Evolutionary conservation across 2,329 filamentous ascomycete species (phyloP), one percentile per base, ranked within the genome.

Genomic region (Phoma sp.): DNA sequence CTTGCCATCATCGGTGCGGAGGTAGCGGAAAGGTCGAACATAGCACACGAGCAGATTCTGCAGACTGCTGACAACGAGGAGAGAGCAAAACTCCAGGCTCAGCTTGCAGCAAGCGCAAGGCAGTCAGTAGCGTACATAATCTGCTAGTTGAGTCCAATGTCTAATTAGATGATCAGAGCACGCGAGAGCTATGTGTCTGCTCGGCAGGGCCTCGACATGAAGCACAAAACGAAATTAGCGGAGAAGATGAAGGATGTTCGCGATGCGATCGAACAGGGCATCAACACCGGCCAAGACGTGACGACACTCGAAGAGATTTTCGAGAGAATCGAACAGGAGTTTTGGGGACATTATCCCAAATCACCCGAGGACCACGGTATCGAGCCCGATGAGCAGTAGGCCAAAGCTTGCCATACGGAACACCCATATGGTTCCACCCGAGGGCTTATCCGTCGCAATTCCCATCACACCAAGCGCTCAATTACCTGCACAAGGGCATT

Each of bases 231-330:
- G 7, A 34, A 34, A 4, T 25, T 53, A 3, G 43, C 28, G 4
- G 38, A 43, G 10, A 48, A 43, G 21, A 48, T 53, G 51, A 43
- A 37, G 7, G 20, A 33, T 17, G 21, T 53, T 14, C 43, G 51
- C 15, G 51, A 53, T 3, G 51, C 45, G 5, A 53, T 53, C 33
- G 51, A 53, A 12, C 38, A 37, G 1, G 43, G 43, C 6, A 15
- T 53, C 12, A 29, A 48, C 3, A 30, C 30, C 26, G 18, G 30
- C 9, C 26, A 48, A 10, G 51, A 53, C 7, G 39, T 53, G 7
- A 43, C 51, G 1, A 4, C 43, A 15, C 38, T 53, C 9, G 45
- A 48, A 10, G 51, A 48, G 15, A 21, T 53, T 9, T 53, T 53
- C 28, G 33, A 42, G 1, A 17, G 51, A 5, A 38, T 53, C 14